Evolutionary conservation across 441 rosid species (phyloP).

Genomic region (Aquilaria agallochum): DNA sequence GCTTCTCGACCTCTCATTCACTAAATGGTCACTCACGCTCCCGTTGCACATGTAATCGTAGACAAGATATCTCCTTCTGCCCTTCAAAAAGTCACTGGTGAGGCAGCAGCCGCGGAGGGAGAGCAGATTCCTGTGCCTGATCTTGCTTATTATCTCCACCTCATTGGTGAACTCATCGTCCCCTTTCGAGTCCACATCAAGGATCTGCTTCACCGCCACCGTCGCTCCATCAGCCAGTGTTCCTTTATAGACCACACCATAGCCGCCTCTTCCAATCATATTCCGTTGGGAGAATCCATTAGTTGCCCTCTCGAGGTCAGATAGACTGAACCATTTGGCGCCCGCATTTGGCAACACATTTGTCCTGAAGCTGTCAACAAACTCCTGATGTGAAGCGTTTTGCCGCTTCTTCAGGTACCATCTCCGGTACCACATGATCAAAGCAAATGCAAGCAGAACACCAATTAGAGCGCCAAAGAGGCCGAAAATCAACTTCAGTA

Average conservation of each 20-base stretch:
- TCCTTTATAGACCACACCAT: conserved; percentile 49
- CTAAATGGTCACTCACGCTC: conserved; percentile 40
- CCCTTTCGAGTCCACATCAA: conserved; percentile 38
- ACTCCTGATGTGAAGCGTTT: conserved; percentile 28
- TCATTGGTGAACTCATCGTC: conserved; percentile 58
- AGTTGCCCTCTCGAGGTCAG: conserved; percentile 49
- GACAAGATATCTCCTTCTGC: conserved; percentile 47
- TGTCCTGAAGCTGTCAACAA: conserved; percentile 32
- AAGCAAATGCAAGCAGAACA: conserved; percentile 25
- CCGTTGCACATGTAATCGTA: conserved; percentile 63
- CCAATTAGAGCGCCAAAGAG: conserved; percentile 36
- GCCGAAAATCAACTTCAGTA: conserved; percentile 19
- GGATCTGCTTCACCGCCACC: conserved; percentile 49
- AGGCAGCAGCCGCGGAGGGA: conserved; percentile 66
- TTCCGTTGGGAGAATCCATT: conserved; percentile 42
- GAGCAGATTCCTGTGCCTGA: conserved; percentile 54
- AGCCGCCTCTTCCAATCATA: conserved; percentile 46
- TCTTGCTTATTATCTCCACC: conserved; percentile 63
- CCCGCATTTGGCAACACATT: conserved; percentile 42
- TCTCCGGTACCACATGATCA: conserved; percentile 24
- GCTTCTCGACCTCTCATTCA: conserved; percentile 10
- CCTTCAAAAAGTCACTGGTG: conserved; percentile 31
- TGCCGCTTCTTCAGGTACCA: conserved; percentile 23
- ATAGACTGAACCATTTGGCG: conserved; percentile 46
- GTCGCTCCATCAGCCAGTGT: conserved; percentile 35